Percentiles rank a stretch among this genome's conserved stretches.
Conservation (phyloP, 257 asterid species). For the Voacanga thouarsii region DNA sequence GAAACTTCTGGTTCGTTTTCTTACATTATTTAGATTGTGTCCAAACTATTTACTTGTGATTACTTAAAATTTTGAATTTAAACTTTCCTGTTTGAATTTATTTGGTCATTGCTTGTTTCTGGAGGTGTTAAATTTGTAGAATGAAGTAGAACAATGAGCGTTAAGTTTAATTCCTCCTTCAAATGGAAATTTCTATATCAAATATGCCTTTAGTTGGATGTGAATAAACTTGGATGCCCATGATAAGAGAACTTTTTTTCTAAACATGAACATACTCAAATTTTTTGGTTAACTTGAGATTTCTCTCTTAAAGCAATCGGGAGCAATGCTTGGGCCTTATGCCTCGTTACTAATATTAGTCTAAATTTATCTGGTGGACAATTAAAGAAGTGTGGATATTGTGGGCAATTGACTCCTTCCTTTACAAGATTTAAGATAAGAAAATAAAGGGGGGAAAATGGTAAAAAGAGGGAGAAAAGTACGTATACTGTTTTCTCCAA, state of each 20-base stretch:
- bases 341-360: too few species aligned
- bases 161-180: background rate
- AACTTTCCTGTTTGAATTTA: background rate
- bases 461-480: too few species aligned
- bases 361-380: too few species aligned
- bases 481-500: too few species aligned
- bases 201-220: constrained; percentile 17
- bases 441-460: too few species aligned
- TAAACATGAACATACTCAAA: background rate
- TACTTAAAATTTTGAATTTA: background rate
- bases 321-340: too few species aligned
- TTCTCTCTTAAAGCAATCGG: background rate
- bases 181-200: constrained; percentile 5
- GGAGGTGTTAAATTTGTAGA: background rate
- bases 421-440: too few species aligned
- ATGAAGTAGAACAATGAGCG: background rate
- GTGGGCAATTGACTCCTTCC: too few species aligned
- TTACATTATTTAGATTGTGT: background rate
- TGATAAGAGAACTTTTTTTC: constrained; percentile 7
- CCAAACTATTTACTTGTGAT: background rate
- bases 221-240: constrained; percentile 16
- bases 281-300: background rate
- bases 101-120: background rate
- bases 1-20: constrained; percentile 67
- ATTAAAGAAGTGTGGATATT: too few species aligned